Evolutionary conservation across 192 early-diverging fungal species (phyloP), one percentile per base, ranked within the genome.

Genomic region (Linnemannia schmuckeri): DNA sequence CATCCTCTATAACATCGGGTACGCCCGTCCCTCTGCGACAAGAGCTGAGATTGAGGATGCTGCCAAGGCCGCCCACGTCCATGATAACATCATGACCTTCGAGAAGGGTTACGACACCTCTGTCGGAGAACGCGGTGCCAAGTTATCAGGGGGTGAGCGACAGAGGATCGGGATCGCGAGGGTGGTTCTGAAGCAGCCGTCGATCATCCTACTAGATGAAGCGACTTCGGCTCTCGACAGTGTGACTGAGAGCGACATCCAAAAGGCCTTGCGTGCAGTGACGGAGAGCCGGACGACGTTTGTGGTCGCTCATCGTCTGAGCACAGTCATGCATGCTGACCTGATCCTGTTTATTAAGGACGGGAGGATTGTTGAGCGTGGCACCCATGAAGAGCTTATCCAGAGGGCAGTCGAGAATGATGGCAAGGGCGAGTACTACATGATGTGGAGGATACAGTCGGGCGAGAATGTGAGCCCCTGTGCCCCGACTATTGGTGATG

Each of bases 141-240:
- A 92, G 88, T 78, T 99, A 2, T 96, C 95, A 12, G 97, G 97
- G 41, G 98, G 98, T 17, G 97, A 99, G 88, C 97, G 98, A 82
- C 98, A 98, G 82, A 94, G 97, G 68, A 95, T 98, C 75, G 96
- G 96, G 35, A 96, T 99, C 91, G 97, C 97, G 30, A 92, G 98
- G 18, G 96, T 96, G 9, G 90, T 99, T 69, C 88, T 97, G 70
- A 96, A 96, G 83, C 94, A 97, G 85, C 96, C 98, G 0, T 88
- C 87, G 22, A 97, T 98, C 24, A 91, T 98, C 63, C 80, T 97
- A 33, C 88, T 98, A 15, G 97, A 99, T 88, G 97, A 98, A 74
- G 96, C 97, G 9, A 97, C 96, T 15, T 93, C 91, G 22, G 97
- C 97, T 5, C 84, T 98, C 61, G 97, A 98, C 80, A 93, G 94